Base-by-base conservation (phyloP, 164 flowering plant species). In the Liquidambar formosana region DNA sequence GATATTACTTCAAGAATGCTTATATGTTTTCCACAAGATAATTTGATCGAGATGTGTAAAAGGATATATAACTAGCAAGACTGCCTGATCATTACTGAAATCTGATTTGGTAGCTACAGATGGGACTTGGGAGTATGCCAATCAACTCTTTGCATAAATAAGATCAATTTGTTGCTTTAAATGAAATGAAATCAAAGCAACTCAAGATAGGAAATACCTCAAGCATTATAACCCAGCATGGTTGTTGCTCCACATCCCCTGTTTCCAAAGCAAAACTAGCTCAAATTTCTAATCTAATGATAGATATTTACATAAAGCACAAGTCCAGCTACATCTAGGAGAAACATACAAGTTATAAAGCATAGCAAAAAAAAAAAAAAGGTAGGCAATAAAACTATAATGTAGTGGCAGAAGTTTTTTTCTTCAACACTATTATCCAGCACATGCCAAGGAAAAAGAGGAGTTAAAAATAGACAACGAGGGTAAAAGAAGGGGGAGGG, bases 181-280 rank as follows among this genome's bases (percentile, higher is more conserved):
- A 14, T 8, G 16, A 65, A 38, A 33, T 33, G 41, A 51, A 19
- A 51, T 16, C n/a, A 5, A 45, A 63, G 10, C 10, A 49, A 28
- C 47, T 22, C 25, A 43, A 60, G 26, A 54, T 28, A 51, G 22
- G 58, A 63, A 63, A 56, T 79, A 93, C 99, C 99, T 96, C 99
- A 23, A 96, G 90, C 99, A 96, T 96, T 73, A 96, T 89, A 64
- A 91, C 97, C 99, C 99, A 96, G 67, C 99, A 96, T 56, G 98
- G 97, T 60, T 90, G 88, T 63, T 76, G 80, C 76, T 91, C 84
- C 66, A 71, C 77, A 61, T 80, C 77, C 38, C 91, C 98, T 93
- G 83, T 79, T 75, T 57, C 61, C 66, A 72, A 70, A 58, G 19
- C 12, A 76, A 64, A 54, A 46, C 47, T 45, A 65, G 28, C 52